Evolutionary conservation across 305 asterid genomes (phyloP).

Genomic region (Fraxinus dipetala): DNA sequence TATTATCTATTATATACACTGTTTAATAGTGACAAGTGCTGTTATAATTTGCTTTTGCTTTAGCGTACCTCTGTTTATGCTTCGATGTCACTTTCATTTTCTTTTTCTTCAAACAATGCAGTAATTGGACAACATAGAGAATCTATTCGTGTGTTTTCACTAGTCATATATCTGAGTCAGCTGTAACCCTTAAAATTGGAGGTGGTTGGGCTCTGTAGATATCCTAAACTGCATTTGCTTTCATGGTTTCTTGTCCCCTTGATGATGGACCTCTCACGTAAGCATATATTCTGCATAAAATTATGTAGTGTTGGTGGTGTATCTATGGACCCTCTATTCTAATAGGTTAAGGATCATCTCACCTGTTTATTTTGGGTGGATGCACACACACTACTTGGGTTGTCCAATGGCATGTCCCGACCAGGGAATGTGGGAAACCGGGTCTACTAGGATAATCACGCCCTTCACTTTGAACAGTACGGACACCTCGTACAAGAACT

Average conservation of each 20-base stretch:
- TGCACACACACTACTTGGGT: neutral
- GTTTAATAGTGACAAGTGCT: neutral
- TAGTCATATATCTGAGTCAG: neutral
- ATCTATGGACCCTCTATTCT: neutral
- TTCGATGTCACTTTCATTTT: neutral
- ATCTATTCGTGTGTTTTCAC: neutral
- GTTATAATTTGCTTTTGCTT: neutral
- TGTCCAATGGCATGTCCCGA: slow-evolving; percentile 9
- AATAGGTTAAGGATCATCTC: slow-evolving; percentile 4
- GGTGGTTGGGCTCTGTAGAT: neutral
- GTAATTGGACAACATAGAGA: neutral
- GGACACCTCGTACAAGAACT: neutral
- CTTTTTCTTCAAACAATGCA: neutral
- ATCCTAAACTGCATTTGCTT: neutral
- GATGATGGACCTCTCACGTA: neutral
- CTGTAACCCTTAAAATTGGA: neutral
- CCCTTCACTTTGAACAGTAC: neutral
- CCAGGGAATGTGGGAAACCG: neutral
- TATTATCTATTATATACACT: neutral
- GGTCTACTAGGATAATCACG: neutral
- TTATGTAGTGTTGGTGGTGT: neutral
- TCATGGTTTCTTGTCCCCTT: neutral
- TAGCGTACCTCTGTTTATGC: neutral
- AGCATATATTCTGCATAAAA: neutral
- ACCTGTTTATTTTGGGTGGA: slow-evolving; percentile 5